These are phyloP conservation scores for Cutaneotrichosporon sp. DNA, from an alignment of 1,284 basidiomycete species.

Conservation along the genomic window DNA sequence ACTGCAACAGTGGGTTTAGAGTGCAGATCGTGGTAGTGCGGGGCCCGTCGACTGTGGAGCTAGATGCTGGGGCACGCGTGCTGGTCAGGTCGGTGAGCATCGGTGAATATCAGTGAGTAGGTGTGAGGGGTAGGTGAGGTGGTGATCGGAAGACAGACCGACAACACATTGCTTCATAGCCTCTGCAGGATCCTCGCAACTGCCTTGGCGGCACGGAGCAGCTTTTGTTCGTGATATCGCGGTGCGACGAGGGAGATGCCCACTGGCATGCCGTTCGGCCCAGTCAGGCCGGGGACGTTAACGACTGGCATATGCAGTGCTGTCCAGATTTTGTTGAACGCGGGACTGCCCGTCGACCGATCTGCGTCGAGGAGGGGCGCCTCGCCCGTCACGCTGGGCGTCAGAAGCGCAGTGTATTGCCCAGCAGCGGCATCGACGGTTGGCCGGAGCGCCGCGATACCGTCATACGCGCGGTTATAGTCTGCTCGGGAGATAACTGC, in stretches of 20 bases:
- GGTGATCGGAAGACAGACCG: too few relatives aligned
- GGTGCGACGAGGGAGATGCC: slow-evolving; percentile 26
- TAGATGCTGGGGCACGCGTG: too few relatives aligned
- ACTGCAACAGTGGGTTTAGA: too few relatives aligned
- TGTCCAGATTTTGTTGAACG: slow-evolving; percentile 33
- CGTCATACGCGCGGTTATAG: slow-evolving; percentile 27
- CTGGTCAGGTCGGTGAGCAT: too few relatives aligned
- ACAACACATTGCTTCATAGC: background rate
- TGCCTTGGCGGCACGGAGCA: background rate
- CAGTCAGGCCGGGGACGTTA: slow-evolving; percentile 29
- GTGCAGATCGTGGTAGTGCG: background rate
- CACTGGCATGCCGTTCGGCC: slow-evolving; percentile 25
- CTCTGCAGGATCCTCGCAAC: background rate
- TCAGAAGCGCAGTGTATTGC: slow-evolving; percentile 28
- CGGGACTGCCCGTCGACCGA: slow-evolving; percentile 27
- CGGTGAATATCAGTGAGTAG: too few relatives aligned
- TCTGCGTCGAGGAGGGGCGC: slow-evolving; percentile 22
- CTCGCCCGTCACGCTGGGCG: slow-evolving; percentile 26
- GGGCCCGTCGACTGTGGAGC: too few relatives aligned
- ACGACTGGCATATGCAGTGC: slow-evolving; percentile 28
- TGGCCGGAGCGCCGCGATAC: slow-evolving; percentile 24
- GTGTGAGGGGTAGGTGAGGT: too few relatives aligned
- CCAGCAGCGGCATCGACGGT: slow-evolving; percentile 22
- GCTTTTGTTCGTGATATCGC: slow-evolving; percentile 20
- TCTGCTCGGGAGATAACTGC: slow-evolving; percentile 11